These are phyloP conservation scores for Zygoascus bituminiphila DNA, from an alignment of 805 yeast species.

Conservation along the genomic window DNA sequence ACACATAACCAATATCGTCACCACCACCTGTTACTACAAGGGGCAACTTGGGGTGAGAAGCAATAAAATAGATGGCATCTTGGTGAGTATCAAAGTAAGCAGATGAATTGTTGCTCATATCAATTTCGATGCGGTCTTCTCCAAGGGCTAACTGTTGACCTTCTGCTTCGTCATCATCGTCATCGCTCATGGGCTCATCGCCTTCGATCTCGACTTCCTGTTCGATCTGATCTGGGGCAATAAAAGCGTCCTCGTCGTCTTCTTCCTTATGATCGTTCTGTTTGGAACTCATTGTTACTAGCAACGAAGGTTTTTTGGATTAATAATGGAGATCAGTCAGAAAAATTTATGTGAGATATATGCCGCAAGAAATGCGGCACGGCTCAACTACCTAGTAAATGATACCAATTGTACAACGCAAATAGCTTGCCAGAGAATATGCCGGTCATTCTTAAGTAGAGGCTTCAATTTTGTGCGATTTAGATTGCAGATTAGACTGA, in stretches of 20 bases:
- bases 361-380: not conserved
- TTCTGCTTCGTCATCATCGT: constrained; percentile 31
- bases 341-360: not conserved
- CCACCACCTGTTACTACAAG: constrained; percentile 90
- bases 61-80: constrained; percentile 79
- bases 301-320: not conserved
- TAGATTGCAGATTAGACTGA: too few species aligned
- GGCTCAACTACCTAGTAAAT: too few species aligned
- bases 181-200: constrained; percentile 24
- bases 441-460: too few species aligned
- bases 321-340: not conserved
- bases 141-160: constrained; percentile 22
- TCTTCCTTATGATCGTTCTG: constrained; percentile 32
- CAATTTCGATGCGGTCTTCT: constrained; percentile 60
- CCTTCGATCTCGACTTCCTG: constrained; percentile 13
- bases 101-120: constrained; percentile 82
- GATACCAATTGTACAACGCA: too few species aligned
- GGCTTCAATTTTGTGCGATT: too few species aligned
- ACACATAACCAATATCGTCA: constrained; percentile 77
- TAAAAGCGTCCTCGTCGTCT: constrained; percentile 28
- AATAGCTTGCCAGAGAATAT: too few species aligned
- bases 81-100: constrained; percentile 82
- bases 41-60: constrained; percentile 78
- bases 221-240: constrained; percentile 22
- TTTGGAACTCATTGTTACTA: not conserved